Percentiles rank a stretch among this genome's conserved stretches.
phyloP scores from a whole-genome alignment of 1,284 basidiomycete genomes.

The Pterulicium gracile region DNA sequence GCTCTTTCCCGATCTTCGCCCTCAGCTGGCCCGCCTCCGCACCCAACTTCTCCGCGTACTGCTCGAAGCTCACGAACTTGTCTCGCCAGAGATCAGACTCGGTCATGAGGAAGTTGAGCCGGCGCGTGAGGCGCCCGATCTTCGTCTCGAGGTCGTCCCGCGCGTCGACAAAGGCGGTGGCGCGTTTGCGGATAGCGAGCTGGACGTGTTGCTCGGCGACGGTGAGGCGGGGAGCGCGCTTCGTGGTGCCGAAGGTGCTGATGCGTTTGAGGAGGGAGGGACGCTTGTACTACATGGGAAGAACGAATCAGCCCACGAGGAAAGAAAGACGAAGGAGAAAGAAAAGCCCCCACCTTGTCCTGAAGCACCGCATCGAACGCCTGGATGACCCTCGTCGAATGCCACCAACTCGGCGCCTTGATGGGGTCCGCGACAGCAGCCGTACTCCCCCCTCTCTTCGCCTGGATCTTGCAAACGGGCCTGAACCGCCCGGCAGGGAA shows the following conservation, averaged over 20 bases:
- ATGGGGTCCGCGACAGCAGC: constrained; percentile 77
- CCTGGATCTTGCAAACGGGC: constrained; percentile 75
- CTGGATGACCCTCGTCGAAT: constrained; percentile 77
- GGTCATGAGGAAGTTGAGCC: constrained; percentile 86
- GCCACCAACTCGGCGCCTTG: constrained; percentile 88
- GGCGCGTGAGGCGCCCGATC: constrained; percentile 71
- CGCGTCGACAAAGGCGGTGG: constrained; percentile 86
- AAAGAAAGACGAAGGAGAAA: constrained; percentile 12
- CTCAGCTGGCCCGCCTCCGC: constrained; percentile 74
- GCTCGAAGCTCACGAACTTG: constrained; percentile 86
- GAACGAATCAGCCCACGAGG: constrained; percentile 12
- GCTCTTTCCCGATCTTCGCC: constrained; percentile 79
- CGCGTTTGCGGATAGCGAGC: constrained; percentile 78
- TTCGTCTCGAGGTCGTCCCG: constrained; percentile 87
- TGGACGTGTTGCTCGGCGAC: constrained; percentile 77
- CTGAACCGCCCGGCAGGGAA: constrained; percentile 86
- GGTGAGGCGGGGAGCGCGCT: constrained; percentile 64
- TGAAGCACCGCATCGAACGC: constrained; percentile 84
- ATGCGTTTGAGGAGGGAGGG: constrained; percentile 83
- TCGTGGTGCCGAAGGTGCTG: constrained; percentile 62
- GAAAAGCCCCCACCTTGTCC: constrained; percentile 78
- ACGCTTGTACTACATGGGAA: constrained; percentile 60
- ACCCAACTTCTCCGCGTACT: constrained; percentile 85
- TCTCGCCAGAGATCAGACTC: constrained; percentile 84
- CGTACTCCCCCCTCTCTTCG: constrained; percentile 70